Conservation (phyloP, 2,329 filamentous ascomycete genomes). For the Penicillium olsonii region DNA sequence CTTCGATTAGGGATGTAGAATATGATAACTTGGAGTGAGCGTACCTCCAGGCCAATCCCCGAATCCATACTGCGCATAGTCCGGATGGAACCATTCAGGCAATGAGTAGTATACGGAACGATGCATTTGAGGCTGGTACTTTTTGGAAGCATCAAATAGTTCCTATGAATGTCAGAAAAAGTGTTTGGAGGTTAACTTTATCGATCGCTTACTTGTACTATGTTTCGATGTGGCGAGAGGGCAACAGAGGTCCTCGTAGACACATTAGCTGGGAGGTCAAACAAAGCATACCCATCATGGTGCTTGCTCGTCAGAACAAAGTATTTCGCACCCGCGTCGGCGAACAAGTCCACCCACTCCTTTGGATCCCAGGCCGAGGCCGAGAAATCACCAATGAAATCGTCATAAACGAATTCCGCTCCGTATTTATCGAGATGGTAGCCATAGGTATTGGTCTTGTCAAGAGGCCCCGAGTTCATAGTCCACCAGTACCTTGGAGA, state of each 20-base stretch:
- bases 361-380: conserved; percentile 53
- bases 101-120: conserved; percentile 49
- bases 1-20: neutral
- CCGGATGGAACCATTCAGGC: conserved; percentile 52
- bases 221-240: conserved; percentile 36
- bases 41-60: conserved; percentile 28
- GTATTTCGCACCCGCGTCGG: conserved; percentile 54
- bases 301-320: conserved; percentile 50
- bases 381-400: conserved; percentile 58
- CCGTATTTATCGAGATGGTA: conserved; percentile 57
- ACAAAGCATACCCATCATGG: conserved; percentile 51
- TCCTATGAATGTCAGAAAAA: conserved; percentile 19
- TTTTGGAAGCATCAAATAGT: conserved; percentile 46
- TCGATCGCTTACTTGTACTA: neutral
- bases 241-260: conserved; percentile 45
- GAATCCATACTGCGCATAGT: conserved; percentile 45
- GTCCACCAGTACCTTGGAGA: conserved; percentile 49
- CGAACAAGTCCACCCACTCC: conserved; percentile 57
- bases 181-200: neutral
- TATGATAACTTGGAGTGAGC: neutral
- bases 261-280: conserved; percentile 44
- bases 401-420: conserved; percentile 56
- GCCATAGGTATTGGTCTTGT: conserved; percentile 48
- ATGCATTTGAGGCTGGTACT: conserved; percentile 47
- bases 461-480: conserved; percentile 45